Conservation (phyloP, 2,329 filamentous ascomycete genomes). For the Pseudofabraea citricarpa region DNA sequence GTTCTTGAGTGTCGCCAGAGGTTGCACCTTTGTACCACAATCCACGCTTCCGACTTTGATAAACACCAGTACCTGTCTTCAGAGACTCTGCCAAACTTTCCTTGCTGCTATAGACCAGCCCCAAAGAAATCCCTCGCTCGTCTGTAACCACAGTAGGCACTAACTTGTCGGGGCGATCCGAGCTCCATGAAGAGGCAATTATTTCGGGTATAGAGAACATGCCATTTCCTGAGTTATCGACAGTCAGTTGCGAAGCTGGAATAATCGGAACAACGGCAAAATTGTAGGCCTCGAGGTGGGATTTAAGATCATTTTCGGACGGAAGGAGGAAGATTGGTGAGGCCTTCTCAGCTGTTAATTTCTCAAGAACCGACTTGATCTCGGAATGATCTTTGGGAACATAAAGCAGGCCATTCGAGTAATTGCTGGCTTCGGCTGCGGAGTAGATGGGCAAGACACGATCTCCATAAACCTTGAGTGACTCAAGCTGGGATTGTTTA, state of each 20-base stretch:
- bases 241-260: slow-evolving; percentile 64
- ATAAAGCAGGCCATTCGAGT: slow-evolving; percentile 28
- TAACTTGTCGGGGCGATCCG: slow-evolving; percentile 78
- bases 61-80: slow-evolving; percentile 73
- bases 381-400: slow-evolving; percentile 30
- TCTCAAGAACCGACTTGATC: slow-evolving; percentile 23
- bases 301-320: slow-evolving; percentile 12
- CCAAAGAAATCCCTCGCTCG: slow-evolving; percentile 77
- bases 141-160: slow-evolving; percentile 90
- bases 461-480: slow-evolving; percentile 50
- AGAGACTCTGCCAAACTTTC: slow-evolving; percentile 87
- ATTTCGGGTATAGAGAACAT: slow-evolving; percentile 65
- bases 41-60: slow-evolving; percentile 92
- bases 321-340: slow-evolving; percentile 24
- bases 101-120: slow-evolving; percentile 89
- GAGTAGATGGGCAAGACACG: slow-evolving; percentile 46
- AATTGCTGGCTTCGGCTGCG: slow-evolving; percentile 7
- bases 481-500: slow-evolving; percentile 59
- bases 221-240: slow-evolving; percentile 52
- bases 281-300: slow-evolving; percentile 17
- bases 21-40: slow-evolving; percentile 96
- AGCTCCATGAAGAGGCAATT: slow-evolving; percentile 69
- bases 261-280: slow-evolving; percentile 64
- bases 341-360: slow-evolving; percentile 18
- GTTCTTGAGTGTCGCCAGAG: slow-evolving; percentile 88